phyloP scores from a whole-genome alignment of 2,329 filamentous ascomycete genomes.

The Penicillium sp. region DNA sequence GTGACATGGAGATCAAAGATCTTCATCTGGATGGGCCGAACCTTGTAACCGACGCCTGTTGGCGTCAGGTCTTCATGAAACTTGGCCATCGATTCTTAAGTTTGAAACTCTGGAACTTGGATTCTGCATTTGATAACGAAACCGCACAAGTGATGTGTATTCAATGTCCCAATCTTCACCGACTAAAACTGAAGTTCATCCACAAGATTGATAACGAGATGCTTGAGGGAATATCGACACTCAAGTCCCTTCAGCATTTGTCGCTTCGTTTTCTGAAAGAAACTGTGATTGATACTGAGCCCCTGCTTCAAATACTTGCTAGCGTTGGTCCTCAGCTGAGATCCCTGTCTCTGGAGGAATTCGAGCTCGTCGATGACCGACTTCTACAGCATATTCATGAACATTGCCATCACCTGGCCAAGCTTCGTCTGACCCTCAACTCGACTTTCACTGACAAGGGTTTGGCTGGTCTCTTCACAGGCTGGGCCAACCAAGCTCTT shows the following conservation, averaged over 20 bases:
- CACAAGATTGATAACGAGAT: constrained; percentile 68
- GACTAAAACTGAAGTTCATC: constrained; percentile 80
- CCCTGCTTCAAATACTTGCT: constrained; percentile 61
- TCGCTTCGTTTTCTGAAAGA: constrained; percentile 66
- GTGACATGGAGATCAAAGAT: constrained; percentile 65
- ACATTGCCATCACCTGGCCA: constrained; percentile 65
- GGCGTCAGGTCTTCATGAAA: constrained; percentile 66
- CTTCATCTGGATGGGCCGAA: constrained; percentile 83
- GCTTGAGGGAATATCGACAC: constrained; percentile 61
- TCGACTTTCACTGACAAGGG: constrained; percentile 71
- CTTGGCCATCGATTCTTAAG: constrained; percentile 65
- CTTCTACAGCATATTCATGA: constrained; percentile 70
- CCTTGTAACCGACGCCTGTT: constrained; percentile 72
- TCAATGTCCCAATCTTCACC: constrained; percentile 65
- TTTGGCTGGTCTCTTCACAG: constrained; percentile 69
- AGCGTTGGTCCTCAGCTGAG: constrained; percentile 65
- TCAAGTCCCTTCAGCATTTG: constrained; percentile 69
- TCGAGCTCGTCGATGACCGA: constrained; percentile 64
- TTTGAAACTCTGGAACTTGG: constrained; percentile 79
- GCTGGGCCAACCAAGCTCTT: constrained; percentile 73
- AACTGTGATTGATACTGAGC: constrained; percentile 54
- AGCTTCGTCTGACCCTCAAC: constrained; percentile 80
- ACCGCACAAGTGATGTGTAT: constrained; percentile 62
- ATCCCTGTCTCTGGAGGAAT: constrained; percentile 74
- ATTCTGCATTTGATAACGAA: constrained; percentile 75